Evolutionary conservation across 768 basidiomycete species (phyloP).

Genomic region (Trametes meyenii): DNA sequence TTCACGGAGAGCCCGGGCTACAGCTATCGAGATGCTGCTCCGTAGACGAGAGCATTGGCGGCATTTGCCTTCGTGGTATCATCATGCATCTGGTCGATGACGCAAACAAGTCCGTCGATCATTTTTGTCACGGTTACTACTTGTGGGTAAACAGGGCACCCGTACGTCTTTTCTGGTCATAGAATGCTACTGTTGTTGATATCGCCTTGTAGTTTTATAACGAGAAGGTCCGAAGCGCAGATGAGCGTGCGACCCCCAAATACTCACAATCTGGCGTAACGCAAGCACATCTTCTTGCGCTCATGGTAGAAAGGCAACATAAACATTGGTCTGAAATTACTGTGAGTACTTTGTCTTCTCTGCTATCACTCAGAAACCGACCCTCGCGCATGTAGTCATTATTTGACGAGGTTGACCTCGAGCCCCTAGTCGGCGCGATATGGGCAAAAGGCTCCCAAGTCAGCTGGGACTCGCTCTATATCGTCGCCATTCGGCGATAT

Average conservation of each 20-base stretch:
- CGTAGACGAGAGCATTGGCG: not conserved
- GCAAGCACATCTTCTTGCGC: not conserved
- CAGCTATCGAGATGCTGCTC: not conserved
- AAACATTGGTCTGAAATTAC: not conserved
- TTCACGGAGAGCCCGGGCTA: not conserved
- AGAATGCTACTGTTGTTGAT: not conserved
- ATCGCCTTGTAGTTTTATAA: not conserved
- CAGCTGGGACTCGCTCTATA: not conserved
- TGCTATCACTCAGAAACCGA: not conserved
- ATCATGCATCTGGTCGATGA: not conserved
- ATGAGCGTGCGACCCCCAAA: not conserved
- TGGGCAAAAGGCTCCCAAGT: not conserved
- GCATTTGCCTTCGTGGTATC: not conserved
- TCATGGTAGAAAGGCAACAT: not conserved
- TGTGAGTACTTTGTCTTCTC: not conserved
- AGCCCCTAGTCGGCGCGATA: not conserved
- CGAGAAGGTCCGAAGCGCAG: not conserved
- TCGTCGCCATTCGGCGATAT: not conserved
- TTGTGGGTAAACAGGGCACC: slow-evolving; percentile 1
- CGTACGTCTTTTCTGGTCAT: not conserved
- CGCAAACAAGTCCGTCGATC: not conserved
- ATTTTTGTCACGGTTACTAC: not conserved
- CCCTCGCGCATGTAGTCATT: not conserved
- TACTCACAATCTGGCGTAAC: not conserved
- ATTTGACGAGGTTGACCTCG: not conserved